phyloP scores from a whole-genome alignment of 305 asterid species.

The Salvia sclarea region DNA sequence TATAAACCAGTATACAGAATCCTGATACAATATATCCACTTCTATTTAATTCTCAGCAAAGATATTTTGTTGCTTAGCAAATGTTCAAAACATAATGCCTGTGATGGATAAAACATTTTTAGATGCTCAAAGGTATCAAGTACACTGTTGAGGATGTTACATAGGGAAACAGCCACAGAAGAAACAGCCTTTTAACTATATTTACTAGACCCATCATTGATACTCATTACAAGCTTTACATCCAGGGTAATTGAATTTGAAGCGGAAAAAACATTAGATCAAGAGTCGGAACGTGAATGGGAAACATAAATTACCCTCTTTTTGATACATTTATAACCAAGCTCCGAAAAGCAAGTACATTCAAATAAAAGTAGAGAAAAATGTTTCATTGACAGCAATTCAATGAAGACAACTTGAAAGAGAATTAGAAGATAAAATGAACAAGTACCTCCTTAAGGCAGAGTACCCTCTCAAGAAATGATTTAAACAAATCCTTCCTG shows the following conservation, averaged over 20 bases:
- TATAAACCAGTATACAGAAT: neutral
- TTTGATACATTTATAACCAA: neutral
- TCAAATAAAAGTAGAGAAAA: neutral
- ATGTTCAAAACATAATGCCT: neutral
- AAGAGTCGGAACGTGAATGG: constrained; percentile 2
- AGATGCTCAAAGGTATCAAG: neutral
- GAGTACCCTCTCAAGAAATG: constrained; percentile 90
- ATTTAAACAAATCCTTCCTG: constrained; percentile 71
- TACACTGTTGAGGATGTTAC: neutral
- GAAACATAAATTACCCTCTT: constrained; percentile 17
- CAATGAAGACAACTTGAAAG: constrained; percentile 20
- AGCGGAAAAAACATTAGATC: neutral
- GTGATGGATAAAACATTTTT: neutral
- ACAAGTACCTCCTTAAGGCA: constrained; percentile 80
- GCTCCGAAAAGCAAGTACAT: neutral
- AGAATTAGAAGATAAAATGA: neutral
- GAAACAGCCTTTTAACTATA: neutral
- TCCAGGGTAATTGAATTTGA: constrained; percentile 11
- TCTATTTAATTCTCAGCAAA: neutral
- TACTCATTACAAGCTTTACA: constrained; percentile 21
- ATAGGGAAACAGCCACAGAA: neutral
- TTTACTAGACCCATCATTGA: neutral
- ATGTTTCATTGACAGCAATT: neutral
- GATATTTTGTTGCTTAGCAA: neutral
- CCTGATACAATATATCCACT: neutral